Conservation (phyloP, 2,329 filamentous ascomycete species). For the Colletotrichum spinosum region DNA sequence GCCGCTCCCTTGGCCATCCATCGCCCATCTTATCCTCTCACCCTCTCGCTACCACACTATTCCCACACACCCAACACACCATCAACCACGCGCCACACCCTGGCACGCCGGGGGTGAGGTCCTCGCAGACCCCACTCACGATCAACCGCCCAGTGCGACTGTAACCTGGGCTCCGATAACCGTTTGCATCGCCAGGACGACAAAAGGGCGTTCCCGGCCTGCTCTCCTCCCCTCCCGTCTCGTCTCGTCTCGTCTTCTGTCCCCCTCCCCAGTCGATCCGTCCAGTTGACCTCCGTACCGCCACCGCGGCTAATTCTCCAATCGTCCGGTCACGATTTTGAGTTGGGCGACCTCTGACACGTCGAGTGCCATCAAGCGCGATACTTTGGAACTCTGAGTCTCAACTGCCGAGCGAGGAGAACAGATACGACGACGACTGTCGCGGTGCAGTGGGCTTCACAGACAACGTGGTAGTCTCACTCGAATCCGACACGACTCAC, state of each 20-base stretch:
- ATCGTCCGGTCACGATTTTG: too few species aligned
- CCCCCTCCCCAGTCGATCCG: not conserved
- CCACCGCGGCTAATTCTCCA: too few species aligned
- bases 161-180: conserved; percentile 35
- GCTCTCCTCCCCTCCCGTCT: not conserved
- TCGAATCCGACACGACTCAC: not conserved
- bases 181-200: conserved; percentile 11
- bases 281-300: too few species aligned
- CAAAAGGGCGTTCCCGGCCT: conserved; percentile 21
- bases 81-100: conserved; percentile 10
- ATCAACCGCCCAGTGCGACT: conserved; percentile 34
- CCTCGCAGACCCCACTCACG: conserved; percentile 29
- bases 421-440: too few species aligned
- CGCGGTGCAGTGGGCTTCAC: too few species aligned
- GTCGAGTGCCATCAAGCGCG: too few species aligned
- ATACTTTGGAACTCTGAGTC: too few species aligned
- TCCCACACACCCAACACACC: conserved; percentile 16
- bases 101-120: conserved; percentile 5
- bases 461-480: not conserved
- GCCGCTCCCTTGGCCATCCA: too few species aligned
- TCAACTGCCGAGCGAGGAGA: too few species aligned
- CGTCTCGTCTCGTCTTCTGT: not conserved
- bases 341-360: too few species aligned
- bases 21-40: not conserved
- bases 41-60: conserved; percentile 9